These are phyloP conservation scores for Fusarium sulawesiense DNA, from an alignment of 2,329 filamentous ascomycete species.

Conservation along the genomic window DNA sequence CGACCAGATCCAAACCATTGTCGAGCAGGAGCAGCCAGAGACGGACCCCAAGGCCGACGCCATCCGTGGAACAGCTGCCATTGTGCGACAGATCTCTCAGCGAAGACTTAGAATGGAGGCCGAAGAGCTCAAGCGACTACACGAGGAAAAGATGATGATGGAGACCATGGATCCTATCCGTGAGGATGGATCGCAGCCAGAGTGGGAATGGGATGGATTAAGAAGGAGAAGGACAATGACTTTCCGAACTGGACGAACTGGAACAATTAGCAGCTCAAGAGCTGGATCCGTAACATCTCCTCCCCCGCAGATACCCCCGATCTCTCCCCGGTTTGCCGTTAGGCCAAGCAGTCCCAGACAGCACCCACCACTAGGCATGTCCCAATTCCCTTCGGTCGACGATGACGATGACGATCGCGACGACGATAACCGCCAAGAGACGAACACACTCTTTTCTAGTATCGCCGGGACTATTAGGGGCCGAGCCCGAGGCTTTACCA, in stretches of 20 bases:
- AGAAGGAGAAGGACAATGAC: constrained; percentile 74
- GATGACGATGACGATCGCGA: constrained; percentile 66
- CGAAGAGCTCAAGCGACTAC: constrained; percentile 80
- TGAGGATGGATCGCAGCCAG: constrained; percentile 73
- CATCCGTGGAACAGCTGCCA: constrained; percentile 89
- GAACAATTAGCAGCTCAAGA: constrained; percentile 48
- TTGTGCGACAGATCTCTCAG: constrained; percentile 83
- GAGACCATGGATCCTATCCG: constrained; percentile 79
- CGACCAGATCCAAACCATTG: constrained; percentile 94
- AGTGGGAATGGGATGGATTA: constrained; percentile 91
- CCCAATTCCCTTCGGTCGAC: constrained; percentile 75
- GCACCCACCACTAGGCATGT: constrained; percentile 77
- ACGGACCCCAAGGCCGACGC: constrained; percentile 96
- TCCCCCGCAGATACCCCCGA: constrained; percentile 43
- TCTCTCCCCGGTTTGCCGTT: constrained; percentile 41
- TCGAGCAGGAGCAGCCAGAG: constrained; percentile 95
- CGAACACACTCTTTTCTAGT: constrained; percentile 63
- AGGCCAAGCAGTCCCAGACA: constrained; percentile 44
- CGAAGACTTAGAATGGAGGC: constrained; percentile 81
- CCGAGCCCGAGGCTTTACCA: constrained; percentile 50
- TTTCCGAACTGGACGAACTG: constrained; percentile 38
- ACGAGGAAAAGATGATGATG: constrained; percentile 77
- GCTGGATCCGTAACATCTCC: constrained; percentile 46
- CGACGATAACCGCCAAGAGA: constrained; percentile 56
- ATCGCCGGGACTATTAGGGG: constrained; percentile 65